Base-by-base conservation (phyloP, 2,329 filamentous ascomycete species). In the Aspergillus nomiae region DNA sequence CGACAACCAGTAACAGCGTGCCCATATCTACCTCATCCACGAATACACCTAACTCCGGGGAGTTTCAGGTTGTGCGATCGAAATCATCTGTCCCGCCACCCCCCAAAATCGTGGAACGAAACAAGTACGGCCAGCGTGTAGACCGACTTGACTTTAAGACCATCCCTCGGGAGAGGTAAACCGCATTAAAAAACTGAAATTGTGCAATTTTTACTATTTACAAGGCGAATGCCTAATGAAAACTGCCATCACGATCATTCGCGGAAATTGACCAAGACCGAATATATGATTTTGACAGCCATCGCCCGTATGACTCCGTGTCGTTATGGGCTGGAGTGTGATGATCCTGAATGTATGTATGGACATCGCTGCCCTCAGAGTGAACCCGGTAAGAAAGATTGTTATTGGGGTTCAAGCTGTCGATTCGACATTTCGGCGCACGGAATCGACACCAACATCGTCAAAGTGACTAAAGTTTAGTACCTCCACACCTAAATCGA, bases 301-400 rank as follows among this genome's bases (percentile, higher is more conserved):
- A 85, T 89, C 24, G 86, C 87, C 55, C 83, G 87, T 57, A 87
- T 88, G 85, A 87, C 85, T 4, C 86, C 86, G 28, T 89, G 87
- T 70, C 81, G 81, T 61, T 84, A 85, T 69, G 86, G 86, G 12
- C 80, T 82, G 56, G 80, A 80, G 16, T 89, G 87, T 69, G 80
- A 85, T 57, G 87, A 89, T 63, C 73, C 81, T 1, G 84, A 84
- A 63, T 89, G 87, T 75, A 88, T 89, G 58, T 89, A 88, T 70
- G 87, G 87, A 26, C 87, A 89, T 73, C 82, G 84, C 41, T 89
- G 87, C 70, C 85, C 86, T 21, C 85, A 85, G 64, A 81, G 79
- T 38, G 77, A 81, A 62, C 79, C 81, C 32, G 84, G 84, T 43
- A 81, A 77, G 56, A 84, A 83, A 70, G 81, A 80, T 21, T 89